Percentiles rank a stretch among this genome's conserved stretches.
phyloP scores from a whole-genome alignment of 1,284 basidiomycete species.

The Termitomyces sp. region DNA sequence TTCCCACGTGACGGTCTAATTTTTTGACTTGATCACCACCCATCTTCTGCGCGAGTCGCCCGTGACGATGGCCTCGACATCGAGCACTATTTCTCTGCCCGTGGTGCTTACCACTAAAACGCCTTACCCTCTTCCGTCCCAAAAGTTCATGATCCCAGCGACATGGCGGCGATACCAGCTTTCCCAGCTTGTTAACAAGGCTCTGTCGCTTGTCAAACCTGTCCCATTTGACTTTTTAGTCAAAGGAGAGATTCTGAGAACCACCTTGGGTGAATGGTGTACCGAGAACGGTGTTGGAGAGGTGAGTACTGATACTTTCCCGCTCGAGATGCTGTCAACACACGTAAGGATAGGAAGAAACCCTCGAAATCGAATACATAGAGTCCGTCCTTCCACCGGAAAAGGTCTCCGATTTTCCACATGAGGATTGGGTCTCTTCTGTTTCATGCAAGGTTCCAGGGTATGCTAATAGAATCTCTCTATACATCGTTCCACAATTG shows the following conservation, averaged over 20 bases:
- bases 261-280: slow-evolving; percentile 76
- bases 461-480: slow-evolving; percentile 36
- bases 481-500: neutral
- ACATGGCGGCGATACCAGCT: slow-evolving; percentile 93
- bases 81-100: slow-evolving; percentile 30
- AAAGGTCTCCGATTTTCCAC: slow-evolving; percentile 73
- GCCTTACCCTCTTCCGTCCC: slow-evolving; percentile 76
- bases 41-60: neutral
- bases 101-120: slow-evolving; percentile 82
- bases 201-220: slow-evolving; percentile 68
- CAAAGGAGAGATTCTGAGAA: slow-evolving; percentile 75
- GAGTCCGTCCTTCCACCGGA: slow-evolving; percentile 89
- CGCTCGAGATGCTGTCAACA: neutral
- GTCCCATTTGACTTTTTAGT: slow-evolving; percentile 95
- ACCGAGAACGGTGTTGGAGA: slow-evolving; percentile 66
- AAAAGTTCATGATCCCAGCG: slow-evolving; percentile 92
- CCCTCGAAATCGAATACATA: slow-evolving; percentile 92
- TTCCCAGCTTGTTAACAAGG: slow-evolving; percentile 97
- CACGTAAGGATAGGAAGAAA: slow-evolving; percentile 62
- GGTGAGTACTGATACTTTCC: slow-evolving; percentile 31
- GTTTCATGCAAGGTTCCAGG: slow-evolving; percentile 67
- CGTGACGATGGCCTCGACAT: slow-evolving; percentile 11
- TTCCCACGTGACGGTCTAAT: neutral
- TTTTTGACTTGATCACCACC: neutral
- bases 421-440: slow-evolving; percentile 93